A percentile compares a stretch with the other conserved stretches of the same genome.
Conservation (phyloP, 306 rosid species). For the Cucurbita moschata region DNA sequence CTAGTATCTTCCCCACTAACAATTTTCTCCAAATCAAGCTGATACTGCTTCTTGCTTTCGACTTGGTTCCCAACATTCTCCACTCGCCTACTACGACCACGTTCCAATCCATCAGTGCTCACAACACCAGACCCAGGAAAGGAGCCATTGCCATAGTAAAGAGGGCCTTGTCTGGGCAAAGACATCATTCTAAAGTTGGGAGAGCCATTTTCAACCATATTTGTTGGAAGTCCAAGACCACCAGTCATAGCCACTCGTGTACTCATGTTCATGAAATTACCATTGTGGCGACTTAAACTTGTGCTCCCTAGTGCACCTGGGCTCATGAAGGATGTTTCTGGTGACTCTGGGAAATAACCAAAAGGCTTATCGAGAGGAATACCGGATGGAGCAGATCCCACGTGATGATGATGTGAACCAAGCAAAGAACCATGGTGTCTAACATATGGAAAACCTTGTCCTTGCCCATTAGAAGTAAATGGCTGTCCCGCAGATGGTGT, state of each 20-base stretch:
- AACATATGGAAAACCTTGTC: conserved; percentile 49
- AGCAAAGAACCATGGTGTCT: conserved; percentile 39
- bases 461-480: conserved; percentile 52
- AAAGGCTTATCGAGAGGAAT: conserved; percentile 62
- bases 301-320: conserved; percentile 39
- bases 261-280: conserved; percentile 57
- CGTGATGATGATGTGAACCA: conserved; percentile 53
- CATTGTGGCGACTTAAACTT: conserved; percentile 34
- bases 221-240: conserved; percentile 54
- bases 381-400: conserved; percentile 91
- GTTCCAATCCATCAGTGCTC: conserved; percentile 45
- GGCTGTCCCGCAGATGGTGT: conserved; percentile 47
- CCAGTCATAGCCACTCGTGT: conserved; percentile 33
- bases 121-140: conserved; percentile 41
- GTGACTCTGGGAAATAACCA: conserved; percentile 68
- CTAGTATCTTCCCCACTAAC: conserved; percentile 64
- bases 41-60: conserved; percentile 75
- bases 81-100: conserved; percentile 48
- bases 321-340: conserved; percentile 57
- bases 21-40: conserved; percentile 83
- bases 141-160: conserved; percentile 57
- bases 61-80: conserved; percentile 49
- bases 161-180: conserved; percentile 52
- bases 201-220: conserved; percentile 41
- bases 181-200: conserved; percentile 71